Conservation (phyloP, 257 asterid species). For the Oldenlandia corymbosa region DNA sequence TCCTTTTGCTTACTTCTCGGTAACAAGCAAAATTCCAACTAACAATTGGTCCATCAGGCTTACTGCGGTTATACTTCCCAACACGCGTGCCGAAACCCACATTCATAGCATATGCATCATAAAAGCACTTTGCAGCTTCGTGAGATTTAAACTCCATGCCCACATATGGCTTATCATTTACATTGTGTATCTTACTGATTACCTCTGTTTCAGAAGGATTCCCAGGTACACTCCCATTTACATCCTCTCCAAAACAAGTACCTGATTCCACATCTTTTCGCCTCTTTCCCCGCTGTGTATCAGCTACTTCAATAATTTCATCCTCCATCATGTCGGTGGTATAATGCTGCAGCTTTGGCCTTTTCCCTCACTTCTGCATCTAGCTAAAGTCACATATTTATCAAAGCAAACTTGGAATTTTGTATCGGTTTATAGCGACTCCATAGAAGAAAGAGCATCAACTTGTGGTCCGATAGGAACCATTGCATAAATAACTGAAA, state of each 20-base stretch:
- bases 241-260: slow-evolving; percentile 28
- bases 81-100: slow-evolving; percentile 62
- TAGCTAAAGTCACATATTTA: slow-evolving; percentile 3
- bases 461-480: background rate
- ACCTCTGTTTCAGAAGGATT: slow-evolving; percentile 25
- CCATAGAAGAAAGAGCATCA: background rate
- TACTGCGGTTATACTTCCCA: slow-evolving; percentile 49
- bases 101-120: slow-evolving; percentile 58
- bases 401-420: background rate
- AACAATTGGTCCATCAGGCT: slow-evolving; percentile 59
- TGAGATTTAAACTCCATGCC: slow-evolving; percentile 75
- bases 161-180: slow-evolving; percentile 45
- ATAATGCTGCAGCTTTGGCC: background rate
- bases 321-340: slow-evolving; percentile 9
- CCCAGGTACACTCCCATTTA: slow-evolving; percentile 28
- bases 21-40: slow-evolving; percentile 67
- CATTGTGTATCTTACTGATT: slow-evolving; percentile 33
- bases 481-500: background rate
- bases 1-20: slow-evolving; percentile 48
- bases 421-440: background rate
- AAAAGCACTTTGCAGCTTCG: slow-evolving; percentile 63
- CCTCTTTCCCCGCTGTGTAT: slow-evolving; percentile 38
- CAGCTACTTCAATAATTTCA: slow-evolving; percentile 37
- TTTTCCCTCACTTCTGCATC: background rate
- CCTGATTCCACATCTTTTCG: slow-evolving; percentile 32